Base-by-base conservation (phyloP, 108 stramenopile species). In the Fragilaria crotonensis region DNA sequence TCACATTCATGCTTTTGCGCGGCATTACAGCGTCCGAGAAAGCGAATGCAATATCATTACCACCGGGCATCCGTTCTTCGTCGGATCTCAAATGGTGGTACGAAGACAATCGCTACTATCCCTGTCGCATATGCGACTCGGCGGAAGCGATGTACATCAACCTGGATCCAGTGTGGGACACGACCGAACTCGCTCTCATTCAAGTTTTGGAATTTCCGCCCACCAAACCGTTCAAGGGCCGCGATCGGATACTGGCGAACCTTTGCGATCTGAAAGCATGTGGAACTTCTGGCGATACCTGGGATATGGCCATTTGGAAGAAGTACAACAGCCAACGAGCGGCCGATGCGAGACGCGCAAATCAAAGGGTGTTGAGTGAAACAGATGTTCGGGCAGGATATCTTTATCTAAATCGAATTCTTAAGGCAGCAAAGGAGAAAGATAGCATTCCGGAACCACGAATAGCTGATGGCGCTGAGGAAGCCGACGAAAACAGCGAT, bases 381-480 rank as follows among this genome's bases (percentile, higher is more conserved):
- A 11, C 36, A 11, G 19, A 60, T 30, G 27, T 48, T 60, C 45
- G 64, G 68, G 30, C 64, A 59, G 14, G 73, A 65, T 54, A 22
- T 54, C n/a, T 64, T 59, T 68, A 44, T 48, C 25, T 30, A 33
- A 45, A 63, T 58, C 17, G 58, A 59, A 41, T 41, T 41, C 36
- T 41, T 41, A 41, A 41, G 14, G 36, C 36, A 41, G 7, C 36
- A 41, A 41, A 41, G 14, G 36, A 41, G 14, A 41, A 41, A 41
- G 14, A 14, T 14, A 41, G 11, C 7, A 14, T 41, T 41, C n/a
- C n/a, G n/a, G n/a, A n/a, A n/a, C n/a, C n/a, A n/a, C n/a, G n/a
- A n/a, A n/a, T n/a, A n/a, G n/a, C n/a, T n/a, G n/a, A n/a, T n/a
- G n/a, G n/a, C n/a, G n/a, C n/a, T n/a, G n/a, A n/a, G n/a, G n/a